Base-by-base conservation (phyloP, 2,329 filamentous ascomycete genomes). In the Cladophialophora exuberans region DNA sequence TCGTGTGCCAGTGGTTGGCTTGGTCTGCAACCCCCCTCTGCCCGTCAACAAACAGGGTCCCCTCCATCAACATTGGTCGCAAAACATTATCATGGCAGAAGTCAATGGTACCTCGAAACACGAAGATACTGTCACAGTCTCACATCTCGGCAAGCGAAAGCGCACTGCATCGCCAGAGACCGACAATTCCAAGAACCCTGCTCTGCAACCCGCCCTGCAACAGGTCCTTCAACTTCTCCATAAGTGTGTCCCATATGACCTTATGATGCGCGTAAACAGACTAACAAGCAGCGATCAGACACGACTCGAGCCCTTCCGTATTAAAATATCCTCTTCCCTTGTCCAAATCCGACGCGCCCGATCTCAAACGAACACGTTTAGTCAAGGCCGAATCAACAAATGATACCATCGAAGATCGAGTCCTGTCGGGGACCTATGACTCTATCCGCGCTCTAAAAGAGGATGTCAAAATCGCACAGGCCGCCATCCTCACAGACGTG, bases 241-340 rank as follows among this genome's bases (percentile, higher is more conserved):
- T 36, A 59, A 57, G 53, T 63, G 45, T 48, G 51, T 52, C 4
- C 26, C 28, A 6, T 22, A 28, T 22, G 4, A 15, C 17, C 22
- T 43, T 15, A n/a, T 18, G 3, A 38, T 9, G 3, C 6, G 10
- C 25, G 38, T 30, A 15, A 36, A 23, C 6, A 18, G 47, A 15
- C 30, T 71, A 53, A 70, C 61, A 44, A 55, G 43, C 55, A 46
- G 10, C 18, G n/a, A 26, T 6, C 53, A 77, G 74, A 53, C 69
- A 73, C 60, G 73, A 76, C 60, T 65, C 70, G n/a, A 72, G 73
- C 41, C 69, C 75, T n/a, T 70, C 71, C 25, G 66, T 76, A 45
- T 66, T 77, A 11, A 71, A 71, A 46, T 71, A 68, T 48, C 70
- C 73, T 35, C 62, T 76, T 38, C 67, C 70, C 15, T 60, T 65